Evolutionary conservation across 768 basidiomycete species (phyloP).

Genomic region (Pluteus cervinus): DNA sequence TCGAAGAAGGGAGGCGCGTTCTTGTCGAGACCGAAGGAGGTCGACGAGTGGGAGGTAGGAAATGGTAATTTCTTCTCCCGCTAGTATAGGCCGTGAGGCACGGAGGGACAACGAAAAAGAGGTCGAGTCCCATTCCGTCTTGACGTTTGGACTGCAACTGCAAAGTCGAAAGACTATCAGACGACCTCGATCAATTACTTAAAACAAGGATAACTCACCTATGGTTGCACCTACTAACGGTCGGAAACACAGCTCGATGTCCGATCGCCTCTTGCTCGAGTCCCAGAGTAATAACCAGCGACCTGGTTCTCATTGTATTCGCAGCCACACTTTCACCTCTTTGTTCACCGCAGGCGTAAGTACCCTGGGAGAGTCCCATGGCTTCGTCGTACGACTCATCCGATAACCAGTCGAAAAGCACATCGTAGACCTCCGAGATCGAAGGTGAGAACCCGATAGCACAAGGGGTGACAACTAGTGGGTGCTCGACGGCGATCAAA

Average conservation of each 20-base stretch:
- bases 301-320: constrained; percentile 24
- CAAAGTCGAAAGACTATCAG: not conserved
- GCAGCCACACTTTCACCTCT: constrained; percentile 14
- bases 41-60: constrained; percentile 23
- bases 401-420: constrained; percentile 21
- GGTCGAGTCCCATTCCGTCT: constrained; percentile 27
- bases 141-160: constrained; percentile 36
- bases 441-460: constrained; percentile 18
- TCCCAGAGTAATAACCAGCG: constrained; percentile 23
- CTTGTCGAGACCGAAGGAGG: constrained; percentile 14
- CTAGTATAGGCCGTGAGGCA: constrained; percentile 26
- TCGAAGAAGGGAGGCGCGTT: constrained; percentile 16
- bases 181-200: not conserved
- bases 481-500: constrained; percentile 24
- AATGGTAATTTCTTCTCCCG: constrained; percentile 33
- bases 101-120: constrained; percentile 26
- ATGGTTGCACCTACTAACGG: constrained; percentile 32
- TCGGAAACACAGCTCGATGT: constrained; percentile 30
- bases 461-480: constrained; percentile 25
- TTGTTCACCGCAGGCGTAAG: constrained; percentile 7
- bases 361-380: constrained; percentile 13
- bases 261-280: constrained; percentile 17
- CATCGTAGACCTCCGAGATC: constrained; percentile 17
- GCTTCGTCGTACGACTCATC: constrained; percentile 12
- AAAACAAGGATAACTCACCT: constrained; percentile 21